Evolutionary conservation across 352 stramenopile species (phyloP).

Genomic region (Pythium periplocum): DNA sequence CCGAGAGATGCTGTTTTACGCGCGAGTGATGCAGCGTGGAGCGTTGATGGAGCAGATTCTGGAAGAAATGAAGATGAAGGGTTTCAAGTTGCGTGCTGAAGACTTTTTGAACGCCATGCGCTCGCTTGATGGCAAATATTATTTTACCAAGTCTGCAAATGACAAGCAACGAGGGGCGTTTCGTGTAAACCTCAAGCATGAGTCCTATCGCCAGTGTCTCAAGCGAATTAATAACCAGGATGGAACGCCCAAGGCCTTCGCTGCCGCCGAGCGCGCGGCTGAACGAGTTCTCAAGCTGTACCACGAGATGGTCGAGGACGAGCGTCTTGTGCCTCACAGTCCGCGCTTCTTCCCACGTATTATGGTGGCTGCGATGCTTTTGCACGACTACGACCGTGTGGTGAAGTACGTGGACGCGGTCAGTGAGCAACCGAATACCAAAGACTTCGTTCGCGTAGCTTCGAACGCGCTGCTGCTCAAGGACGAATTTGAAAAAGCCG

Average conservation of each 20-base stretch:
- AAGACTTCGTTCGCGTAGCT: constrained; percentile 35
- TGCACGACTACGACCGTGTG: constrained; percentile 45
- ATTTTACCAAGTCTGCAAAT: constrained; percentile 12
- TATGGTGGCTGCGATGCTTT: constrained; percentile 40
- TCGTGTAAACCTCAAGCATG: constrained; percentile 25
- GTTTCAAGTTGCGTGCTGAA: constrained; percentile 44
- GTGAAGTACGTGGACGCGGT: constrained; percentile 25
- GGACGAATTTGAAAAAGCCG: constrained; percentile 33
- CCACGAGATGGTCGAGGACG: constrained; percentile 56
- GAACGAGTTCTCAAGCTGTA: constrained; percentile 39
- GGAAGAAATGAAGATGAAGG: constrained; percentile 65
- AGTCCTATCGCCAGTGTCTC: constrained; percentile 38
- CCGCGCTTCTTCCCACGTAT: constrained; percentile 35
- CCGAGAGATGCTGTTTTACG: constrained; percentile 42
- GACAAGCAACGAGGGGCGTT: constrained; percentile 8
- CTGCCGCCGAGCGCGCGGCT: neutral
- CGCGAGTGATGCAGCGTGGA: constrained; percentile 23
- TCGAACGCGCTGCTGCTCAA: constrained; percentile 52
- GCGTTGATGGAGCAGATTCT: constrained; percentile 31
- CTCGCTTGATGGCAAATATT: constrained; percentile 46
- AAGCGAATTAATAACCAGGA: constrained; percentile 36
- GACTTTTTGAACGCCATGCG: constrained; percentile 52
- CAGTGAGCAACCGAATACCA: neutral
- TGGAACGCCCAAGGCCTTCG: constrained; percentile 32
- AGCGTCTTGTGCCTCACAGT: constrained; percentile 26